phyloP scores from a whole-genome alignment of 2,329 filamentous ascomycete genomes.

The Zymoseptoria passerinii region DNA sequence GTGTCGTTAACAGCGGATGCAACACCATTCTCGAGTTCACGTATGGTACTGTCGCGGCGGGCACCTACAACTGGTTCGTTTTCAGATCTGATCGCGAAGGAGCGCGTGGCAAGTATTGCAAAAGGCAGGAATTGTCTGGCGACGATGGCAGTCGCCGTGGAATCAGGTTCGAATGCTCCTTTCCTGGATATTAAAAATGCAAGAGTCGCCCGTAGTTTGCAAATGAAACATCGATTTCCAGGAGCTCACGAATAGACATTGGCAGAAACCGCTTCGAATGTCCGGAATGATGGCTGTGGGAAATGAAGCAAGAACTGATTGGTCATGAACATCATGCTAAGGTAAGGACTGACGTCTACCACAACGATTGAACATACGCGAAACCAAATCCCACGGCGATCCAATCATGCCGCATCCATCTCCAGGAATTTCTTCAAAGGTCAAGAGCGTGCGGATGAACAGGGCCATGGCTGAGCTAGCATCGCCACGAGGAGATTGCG shows the following conservation, averaged over 20 bases:
- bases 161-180: not conserved
- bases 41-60: not conserved
- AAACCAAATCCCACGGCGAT: not conserved
- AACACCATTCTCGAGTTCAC: conserved; percentile 2
- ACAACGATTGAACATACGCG: not conserved
- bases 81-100: not conserved
- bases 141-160: not conserved
- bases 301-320: not conserved
- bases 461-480: not conserved
- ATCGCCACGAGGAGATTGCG: not conserved
- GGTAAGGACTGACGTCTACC: not conserved
- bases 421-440: not conserved
- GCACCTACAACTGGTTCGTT: conserved; percentile 1
- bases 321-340: not conserved
- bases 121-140: not conserved
- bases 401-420: not conserved
- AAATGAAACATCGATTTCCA: no score
- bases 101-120: not conserved
- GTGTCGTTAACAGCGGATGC: not conserved
- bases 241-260: no score
- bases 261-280: no score
- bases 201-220: not conserved
- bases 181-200: not conserved
- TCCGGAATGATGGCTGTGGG: no score
- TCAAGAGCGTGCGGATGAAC: not conserved